phyloP scores from a whole-genome alignment of 495 filamentous ascomycete genomes.

The Aspergillus ellipticus region DNA sequence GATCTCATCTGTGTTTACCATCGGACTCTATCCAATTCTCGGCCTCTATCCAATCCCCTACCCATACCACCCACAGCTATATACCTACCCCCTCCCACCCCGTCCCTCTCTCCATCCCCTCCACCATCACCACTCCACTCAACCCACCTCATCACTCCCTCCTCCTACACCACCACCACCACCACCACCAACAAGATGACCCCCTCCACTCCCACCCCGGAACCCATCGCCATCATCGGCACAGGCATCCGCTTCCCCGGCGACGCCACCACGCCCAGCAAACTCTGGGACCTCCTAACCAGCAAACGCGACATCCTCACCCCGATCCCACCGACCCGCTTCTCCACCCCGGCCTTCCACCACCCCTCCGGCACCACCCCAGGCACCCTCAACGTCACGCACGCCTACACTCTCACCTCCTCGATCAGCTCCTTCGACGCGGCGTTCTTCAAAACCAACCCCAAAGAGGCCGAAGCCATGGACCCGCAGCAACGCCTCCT shows the following conservation, averaged over 20 bases:
- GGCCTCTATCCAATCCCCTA: no score
- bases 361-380: constrained; percentile 19
- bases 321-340: constrained; percentile 20
- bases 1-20: no score
- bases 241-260: constrained; percentile 24
- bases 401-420: neutral
- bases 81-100: no score
- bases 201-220: neutral
- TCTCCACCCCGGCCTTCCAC: constrained; percentile 35
- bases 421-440: constrained; percentile 30
- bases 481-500: constrained; percentile 46
- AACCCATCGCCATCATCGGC: constrained; percentile 24
- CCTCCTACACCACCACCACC: no score
- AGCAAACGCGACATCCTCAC: neutral
- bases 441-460: constrained; percentile 53
- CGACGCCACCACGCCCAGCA: constrained; percentile 15
- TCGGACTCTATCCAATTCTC: no score
- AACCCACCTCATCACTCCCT: no score
- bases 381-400: neutral
- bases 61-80: no score
- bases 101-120: no score
- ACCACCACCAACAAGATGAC: no score
- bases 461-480: constrained; percentile 41
- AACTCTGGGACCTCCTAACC: constrained; percentile 4
- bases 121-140: no score